phyloP scores from a whole-genome alignment of 2,329 filamentous ascomycete genomes.

The Hypoxylon sp. region DNA sequence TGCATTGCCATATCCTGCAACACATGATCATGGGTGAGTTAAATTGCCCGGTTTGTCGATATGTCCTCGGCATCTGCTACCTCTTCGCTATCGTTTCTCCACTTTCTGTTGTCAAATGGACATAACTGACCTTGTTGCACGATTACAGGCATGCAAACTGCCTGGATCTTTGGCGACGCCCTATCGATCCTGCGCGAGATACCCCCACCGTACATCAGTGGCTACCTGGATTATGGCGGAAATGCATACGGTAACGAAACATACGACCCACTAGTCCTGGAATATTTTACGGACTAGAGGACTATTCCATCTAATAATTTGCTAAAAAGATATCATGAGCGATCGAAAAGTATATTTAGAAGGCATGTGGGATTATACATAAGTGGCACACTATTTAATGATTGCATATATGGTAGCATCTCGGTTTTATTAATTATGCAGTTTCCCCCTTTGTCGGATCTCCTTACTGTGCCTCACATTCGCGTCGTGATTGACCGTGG shows the following conservation, averaged over 20 bases:
- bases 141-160: constrained; percentile 57
- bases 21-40: constrained; percentile 70
- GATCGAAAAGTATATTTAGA: constrained; percentile 17
- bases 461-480: not conserved
- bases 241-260: constrained; percentile 60
- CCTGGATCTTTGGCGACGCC: constrained; percentile 58
- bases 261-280: constrained; percentile 52
- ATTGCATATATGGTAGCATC: constrained; percentile 24
- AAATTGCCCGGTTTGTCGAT: not conserved
- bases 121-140: constrained; percentile 20
- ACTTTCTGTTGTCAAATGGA: constrained; percentile 38
- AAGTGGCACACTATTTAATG: constrained; percentile 18
- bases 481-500: constrained; percentile 6
- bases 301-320: constrained; percentile 2
- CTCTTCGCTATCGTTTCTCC: constrained; percentile 38
- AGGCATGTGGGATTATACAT: constrained; percentile 11
- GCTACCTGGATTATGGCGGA: constrained; percentile 61
- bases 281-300: constrained; percentile 39
- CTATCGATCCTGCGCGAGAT: constrained; percentile 54
- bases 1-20: constrained; percentile 71
- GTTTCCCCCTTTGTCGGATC: constrained; percentile 8
- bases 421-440: constrained; percentile 26
- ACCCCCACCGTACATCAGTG: constrained; percentile 54
- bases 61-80: not conserved
- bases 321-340: constrained; percentile 22